A percentile compares a stretch with the other conserved stretches of the same genome.
These are phyloP conservation scores for Ceratocystis alfenasii DNA, from an alignment of 2,329 filamentous ascomycete species.

Conservation along the genomic window DNA sequence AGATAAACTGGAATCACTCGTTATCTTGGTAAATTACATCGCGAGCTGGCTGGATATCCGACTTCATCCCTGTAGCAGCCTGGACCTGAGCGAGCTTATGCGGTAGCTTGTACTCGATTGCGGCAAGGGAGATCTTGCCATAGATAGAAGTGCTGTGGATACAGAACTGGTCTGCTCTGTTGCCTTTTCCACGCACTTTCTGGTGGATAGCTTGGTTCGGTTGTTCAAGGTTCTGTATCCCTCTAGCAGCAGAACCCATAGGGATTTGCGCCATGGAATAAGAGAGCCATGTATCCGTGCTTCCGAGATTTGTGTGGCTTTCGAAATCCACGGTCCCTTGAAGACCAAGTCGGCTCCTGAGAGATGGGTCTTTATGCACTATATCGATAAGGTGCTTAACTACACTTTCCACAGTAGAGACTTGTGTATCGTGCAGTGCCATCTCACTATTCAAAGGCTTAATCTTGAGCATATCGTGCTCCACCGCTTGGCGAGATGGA, in stretches of 20 bases:
- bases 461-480: not conserved
- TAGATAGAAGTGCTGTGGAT: not conserved
- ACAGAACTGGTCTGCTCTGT: not conserved
- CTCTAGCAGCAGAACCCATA: not conserved
- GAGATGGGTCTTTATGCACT: not conserved
- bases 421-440: not conserved
- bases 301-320: not conserved
- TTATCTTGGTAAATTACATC: not conserved
- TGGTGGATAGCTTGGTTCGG: not conserved
- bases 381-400: not conserved
- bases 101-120: not conserved
- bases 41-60: not conserved
- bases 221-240: not conserved
- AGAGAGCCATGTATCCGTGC: not conserved
- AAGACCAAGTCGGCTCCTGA: not conserved
- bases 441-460: too few relatives aligned
- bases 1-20: too few relatives aligned
- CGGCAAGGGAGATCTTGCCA: not conserved
- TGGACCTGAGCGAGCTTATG: not conserved
- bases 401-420: not conserved
- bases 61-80: not conserved
- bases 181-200: not conserved
- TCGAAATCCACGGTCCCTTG: not conserved
- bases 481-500: not conserved
- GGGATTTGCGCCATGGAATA: not conserved